Conservation (phyloP, 2,329 filamentous ascomycete genomes). For the Fusarium euwallaceae region DNA sequence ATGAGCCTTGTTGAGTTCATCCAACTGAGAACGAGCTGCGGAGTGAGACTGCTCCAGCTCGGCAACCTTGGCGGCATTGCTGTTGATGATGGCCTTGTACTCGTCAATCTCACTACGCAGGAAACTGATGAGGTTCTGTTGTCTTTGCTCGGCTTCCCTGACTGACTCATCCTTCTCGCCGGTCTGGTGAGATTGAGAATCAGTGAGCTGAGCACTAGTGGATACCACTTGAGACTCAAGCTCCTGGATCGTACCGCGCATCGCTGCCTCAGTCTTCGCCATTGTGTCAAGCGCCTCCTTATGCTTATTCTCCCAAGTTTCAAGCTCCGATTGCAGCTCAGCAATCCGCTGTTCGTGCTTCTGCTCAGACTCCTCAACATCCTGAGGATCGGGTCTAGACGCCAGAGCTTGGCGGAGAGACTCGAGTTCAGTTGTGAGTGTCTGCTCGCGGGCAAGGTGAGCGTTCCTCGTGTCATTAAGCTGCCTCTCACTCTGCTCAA, state of each 20-base stretch:
- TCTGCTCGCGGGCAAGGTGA: constrained; percentile 80
- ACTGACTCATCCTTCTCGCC: constrained; percentile 57
- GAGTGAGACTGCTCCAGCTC: constrained; percentile 81
- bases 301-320: constrained; percentile 82
- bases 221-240: constrained; percentile 73
- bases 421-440: constrained; percentile 79
- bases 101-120: constrained; percentile 83
- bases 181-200: constrained; percentile 57
- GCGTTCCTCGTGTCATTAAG: constrained; percentile 79
- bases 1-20: constrained; percentile 73
- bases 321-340: constrained; percentile 78
- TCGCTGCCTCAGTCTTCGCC: constrained; percentile 77
- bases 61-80: constrained; percentile 76
- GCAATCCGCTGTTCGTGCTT: constrained; percentile 70
- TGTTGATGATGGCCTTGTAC: constrained; percentile 80
- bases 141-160: constrained; percentile 64
- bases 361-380: constrained; percentile 50
- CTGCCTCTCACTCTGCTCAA: constrained; percentile 87
- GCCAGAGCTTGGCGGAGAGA: constrained; percentile 70
- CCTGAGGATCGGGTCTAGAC: constrained; percentile 40
- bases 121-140: constrained; percentile 70
- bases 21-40: constrained; percentile 75
- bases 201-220: constrained; percentile 65
- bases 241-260: constrained; percentile 78
- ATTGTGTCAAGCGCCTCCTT: constrained; percentile 77